phyloP scores from a whole-genome alignment of 768 basidiomycete genomes.

The Clavaria fumosa region DNA sequence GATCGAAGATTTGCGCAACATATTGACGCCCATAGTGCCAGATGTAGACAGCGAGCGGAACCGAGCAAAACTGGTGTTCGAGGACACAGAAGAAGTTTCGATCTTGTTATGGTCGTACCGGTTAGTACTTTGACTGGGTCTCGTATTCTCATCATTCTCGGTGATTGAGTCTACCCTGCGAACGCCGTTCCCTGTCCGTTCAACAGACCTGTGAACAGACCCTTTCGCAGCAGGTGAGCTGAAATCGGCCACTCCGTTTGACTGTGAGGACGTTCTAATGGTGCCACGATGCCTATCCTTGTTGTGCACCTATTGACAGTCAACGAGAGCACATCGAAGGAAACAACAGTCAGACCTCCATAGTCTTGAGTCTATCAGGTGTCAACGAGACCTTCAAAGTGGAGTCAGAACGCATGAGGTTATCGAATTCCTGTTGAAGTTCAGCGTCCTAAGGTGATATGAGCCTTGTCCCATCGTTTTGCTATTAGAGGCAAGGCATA shows the following conservation, averaged over 20 bases:
- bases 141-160: slow-evolving; percentile 47
- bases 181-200: too few relatives aligned
- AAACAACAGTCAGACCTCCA: slow-evolving; percentile 89
- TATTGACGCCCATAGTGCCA: too few relatives aligned
- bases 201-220: too few relatives aligned
- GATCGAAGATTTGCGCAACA: slow-evolving; percentile 17
- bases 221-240: too few relatives aligned
- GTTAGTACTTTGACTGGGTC: slow-evolving; percentile 21
- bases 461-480: too few relatives aligned
- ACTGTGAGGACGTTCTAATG: slow-evolving; percentile 24
- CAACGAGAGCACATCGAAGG: too few relatives aligned
- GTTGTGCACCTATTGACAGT: slow-evolving; percentile 56
- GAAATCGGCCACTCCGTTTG: too few relatives aligned
- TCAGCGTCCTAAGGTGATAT: slow-evolving; percentile 30
- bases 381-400: slow-evolving; percentile 96
- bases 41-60: too few relatives aligned
- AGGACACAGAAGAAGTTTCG: too few relatives aligned
- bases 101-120: slow-evolving; percentile 25
- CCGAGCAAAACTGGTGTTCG: too few relatives aligned
- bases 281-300: slow-evolving; percentile 47
- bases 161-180: slow-evolving; percentile 48
- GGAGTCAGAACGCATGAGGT: slow-evolving; percentile 74
- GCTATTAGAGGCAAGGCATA: too few relatives aligned
- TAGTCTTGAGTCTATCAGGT: slow-evolving; percentile 81
- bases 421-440: slow-evolving; percentile 74